phyloP scores from a whole-genome alignment of 495 filamentous ascomycete genomes.

The Gamarada debralockiae region DNA sequence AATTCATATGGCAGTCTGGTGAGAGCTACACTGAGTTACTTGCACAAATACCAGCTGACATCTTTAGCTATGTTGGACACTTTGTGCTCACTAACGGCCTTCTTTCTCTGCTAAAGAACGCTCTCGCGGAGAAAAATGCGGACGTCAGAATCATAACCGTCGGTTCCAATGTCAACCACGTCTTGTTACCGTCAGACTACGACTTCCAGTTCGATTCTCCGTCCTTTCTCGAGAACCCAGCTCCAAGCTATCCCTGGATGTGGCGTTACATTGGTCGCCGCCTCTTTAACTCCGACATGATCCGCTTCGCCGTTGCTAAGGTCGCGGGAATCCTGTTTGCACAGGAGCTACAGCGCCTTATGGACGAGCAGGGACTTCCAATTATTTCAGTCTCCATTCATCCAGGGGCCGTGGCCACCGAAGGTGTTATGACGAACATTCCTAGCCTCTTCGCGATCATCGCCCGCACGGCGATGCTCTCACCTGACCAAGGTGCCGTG shows the following conservation, averaged over 20 bases:
- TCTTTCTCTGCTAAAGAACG: background rate
- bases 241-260: background rate
- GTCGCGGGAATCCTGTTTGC: constrained; percentile 20
- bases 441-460: too few relatives aligned
- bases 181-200: background rate
- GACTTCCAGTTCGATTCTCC: background rate
- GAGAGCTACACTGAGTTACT: background rate
- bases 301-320: constrained; percentile 21
- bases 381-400: constrained; percentile 16
- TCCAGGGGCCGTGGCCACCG: constrained; percentile 20
- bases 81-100: background rate
- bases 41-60: background rate
- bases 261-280: too few relatives aligned
- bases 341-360: constrained; percentile 19
- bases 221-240: background rate
- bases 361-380: constrained; percentile 12
- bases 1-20: background rate
- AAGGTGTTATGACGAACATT: too few relatives aligned
- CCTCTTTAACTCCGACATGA: background rate
- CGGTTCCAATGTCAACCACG: background rate
- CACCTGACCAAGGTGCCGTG: constrained; percentile 12
- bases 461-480: background rate
- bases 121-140: background rate
- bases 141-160: background rate
- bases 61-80: background rate